phyloP scores from a whole-genome alignment of 192 early-diverging fungal species.

The Coemansia sp. region DNA sequence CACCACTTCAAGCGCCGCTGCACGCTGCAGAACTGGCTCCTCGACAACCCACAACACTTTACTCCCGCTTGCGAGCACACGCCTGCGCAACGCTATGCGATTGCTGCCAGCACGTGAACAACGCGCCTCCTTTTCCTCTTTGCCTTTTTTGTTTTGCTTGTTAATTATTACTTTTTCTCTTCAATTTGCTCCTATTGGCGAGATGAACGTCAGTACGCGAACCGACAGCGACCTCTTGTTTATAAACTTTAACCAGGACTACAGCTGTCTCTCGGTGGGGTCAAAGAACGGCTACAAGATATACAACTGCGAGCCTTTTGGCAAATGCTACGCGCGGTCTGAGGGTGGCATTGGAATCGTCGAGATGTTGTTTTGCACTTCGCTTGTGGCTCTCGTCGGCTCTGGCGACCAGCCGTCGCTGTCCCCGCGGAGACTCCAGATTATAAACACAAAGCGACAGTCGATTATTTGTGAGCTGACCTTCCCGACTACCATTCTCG shows the following conservation, averaged over 20 bases:
- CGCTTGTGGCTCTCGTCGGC: conserved; percentile 93
- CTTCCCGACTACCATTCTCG: conserved; percentile 87
- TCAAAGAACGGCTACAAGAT: conserved; percentile 82
- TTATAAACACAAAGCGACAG: conserved; percentile 97
- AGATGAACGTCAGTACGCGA: conserved; percentile 66
- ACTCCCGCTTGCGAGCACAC: background rate
- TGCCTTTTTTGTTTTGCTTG: conserved; percentile 3
- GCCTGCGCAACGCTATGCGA: background rate
- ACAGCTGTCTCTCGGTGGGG: conserved; percentile 88
- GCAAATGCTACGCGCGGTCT: conserved; percentile 87
- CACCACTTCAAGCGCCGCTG: conserved; percentile 53
- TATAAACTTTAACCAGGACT: conserved; percentile 84
- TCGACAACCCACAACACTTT: conserved; percentile 1
- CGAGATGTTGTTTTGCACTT: conserved; percentile 97
- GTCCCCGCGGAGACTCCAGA: conserved; percentile 86
- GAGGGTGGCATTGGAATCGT: conserved; percentile 91
- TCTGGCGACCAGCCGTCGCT: conserved; percentile 85
- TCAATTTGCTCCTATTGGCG: background rate
- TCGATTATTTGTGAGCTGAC: conserved; percentile 97
- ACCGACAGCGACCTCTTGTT: conserved; percentile 68
- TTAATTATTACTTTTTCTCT: background rate
- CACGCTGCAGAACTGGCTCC: conserved; percentile 37
- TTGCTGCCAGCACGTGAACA: background rate
- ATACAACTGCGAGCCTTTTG: conserved; percentile 97
- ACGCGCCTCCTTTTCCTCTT: background rate